Evolutionary conservation across 2,329 filamentous ascomycete genomes (phyloP).

Genomic region (Cladophialophora exuberans): DNA sequence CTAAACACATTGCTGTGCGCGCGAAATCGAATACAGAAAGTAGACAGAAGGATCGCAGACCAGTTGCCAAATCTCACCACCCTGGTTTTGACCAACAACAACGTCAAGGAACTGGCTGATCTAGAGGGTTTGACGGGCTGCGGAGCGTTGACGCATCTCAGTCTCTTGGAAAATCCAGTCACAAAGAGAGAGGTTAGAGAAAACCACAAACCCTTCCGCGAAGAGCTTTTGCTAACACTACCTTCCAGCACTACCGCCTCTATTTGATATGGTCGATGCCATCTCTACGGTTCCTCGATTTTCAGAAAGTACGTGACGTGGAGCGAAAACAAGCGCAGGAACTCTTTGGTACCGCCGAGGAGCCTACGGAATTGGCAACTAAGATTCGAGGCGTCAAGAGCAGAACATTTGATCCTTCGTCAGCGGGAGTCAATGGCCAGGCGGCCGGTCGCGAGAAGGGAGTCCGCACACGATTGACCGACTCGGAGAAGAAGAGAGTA

Average conservation of each 20-base stretch:
- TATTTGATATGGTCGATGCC: conserved; percentile 90
- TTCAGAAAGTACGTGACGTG: conserved; percentile 82
- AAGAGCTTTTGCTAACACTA: background rate
- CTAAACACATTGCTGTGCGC: conserved; percentile 86
- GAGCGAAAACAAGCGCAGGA: conserved; percentile 77
- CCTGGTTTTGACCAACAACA: conserved; percentile 82
- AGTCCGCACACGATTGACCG: conserved; percentile 81
- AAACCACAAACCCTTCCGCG: background rate
- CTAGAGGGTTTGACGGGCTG: conserved; percentile 77
- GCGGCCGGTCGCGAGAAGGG: conserved; percentile 58
- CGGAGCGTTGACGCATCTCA: conserved; percentile 73
- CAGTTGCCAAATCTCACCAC: conserved; percentile 81
- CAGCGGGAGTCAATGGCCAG: conserved; percentile 44
- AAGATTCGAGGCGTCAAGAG: conserved; percentile 88
- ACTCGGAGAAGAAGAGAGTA: conserved; percentile 81
- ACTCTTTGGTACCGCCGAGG: conserved; percentile 78
- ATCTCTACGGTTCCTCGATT: conserved; percentile 86
- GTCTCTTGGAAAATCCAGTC: conserved; percentile 84
- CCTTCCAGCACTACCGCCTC: conserved; percentile 79
- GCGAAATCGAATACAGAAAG: conserved; percentile 81
- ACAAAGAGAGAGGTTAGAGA: conserved; percentile 84
- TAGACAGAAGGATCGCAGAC: conserved; percentile 74
- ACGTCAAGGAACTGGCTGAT: conserved; percentile 81
- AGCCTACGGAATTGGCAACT: conserved; percentile 78
- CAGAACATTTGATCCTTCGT: conserved; percentile 64